Evolutionary conservation across 2,329 filamentous ascomycete genomes (phyloP), one percentile per base, ranked within the genome.

Genomic region (Pseudocercospora fijiensis): DNA sequence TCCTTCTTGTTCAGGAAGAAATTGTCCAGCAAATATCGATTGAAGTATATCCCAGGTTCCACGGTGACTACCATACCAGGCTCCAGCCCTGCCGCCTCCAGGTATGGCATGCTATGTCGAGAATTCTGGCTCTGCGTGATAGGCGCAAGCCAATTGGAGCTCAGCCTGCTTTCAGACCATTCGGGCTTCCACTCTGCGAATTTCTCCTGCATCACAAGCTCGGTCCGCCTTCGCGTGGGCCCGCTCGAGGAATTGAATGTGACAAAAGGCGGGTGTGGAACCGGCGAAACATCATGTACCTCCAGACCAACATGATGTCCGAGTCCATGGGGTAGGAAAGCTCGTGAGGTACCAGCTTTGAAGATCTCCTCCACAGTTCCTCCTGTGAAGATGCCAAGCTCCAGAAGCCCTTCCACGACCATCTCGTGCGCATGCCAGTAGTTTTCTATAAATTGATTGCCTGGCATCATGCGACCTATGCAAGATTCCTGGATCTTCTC

Each of bases 31-130:
- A 90, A 90, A 60, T 86, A 87, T 18, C 82, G 81, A 77, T 88
- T 90, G 78, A 93, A 92, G 76, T 93, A 93, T 47, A 88, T 86
- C 18, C 95, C 95, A 6, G 95, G 95, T 80, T 99, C 95, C 33
- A 98, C 92, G 0, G 95, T 99, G 58, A 99, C 88, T 30, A 98
- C 90, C 65, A 89, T 90, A 8, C 90, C 89, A 60, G 89, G 81
- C 51, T 86, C 77, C 8, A 75, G 65, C 9, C 62, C 53, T 2
- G 63, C 61, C 16, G 68, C 63, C 51, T 63, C 58, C 26, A 58
- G 24, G 22, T 18, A 53, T 10, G 24, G 8, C 10, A 41, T 18
- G 16, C 16, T 41, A 6, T 41, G 5, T 16, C 37, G 37, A 16
- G 6, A 2, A 18, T 41, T 18, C 37, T 41, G 37, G 13, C 37